Evolutionary conservation across 2,329 filamentous ascomycete genomes (phyloP), one percentile per base, ranked within the genome.

Genomic region (Pleurostoma richardsiae): DNA sequence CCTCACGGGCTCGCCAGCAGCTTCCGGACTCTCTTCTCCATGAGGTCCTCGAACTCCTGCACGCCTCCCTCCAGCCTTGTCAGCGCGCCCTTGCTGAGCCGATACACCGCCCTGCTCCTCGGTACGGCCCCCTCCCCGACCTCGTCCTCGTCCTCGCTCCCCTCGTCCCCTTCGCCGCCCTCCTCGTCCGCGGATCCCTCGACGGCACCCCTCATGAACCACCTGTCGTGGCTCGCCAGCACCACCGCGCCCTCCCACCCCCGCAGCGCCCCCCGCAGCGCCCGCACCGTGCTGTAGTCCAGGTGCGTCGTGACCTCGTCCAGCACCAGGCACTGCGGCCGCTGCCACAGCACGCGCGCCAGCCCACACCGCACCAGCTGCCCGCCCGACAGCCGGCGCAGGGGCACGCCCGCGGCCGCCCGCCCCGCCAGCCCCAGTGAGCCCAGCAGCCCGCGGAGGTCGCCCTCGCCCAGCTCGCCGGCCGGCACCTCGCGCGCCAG

Each of bases 261-360:
- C 10, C 76, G 73, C 52, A 95, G 62, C 3, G 85, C 85, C 28
- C 79, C 73, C 1, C 85, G 75, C 46, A 95, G 66, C 2, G 86
- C 87, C 6, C 80, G 78, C 28, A 92, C 87, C 0, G 86, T 92
- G 65, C 94, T 82, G 51, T 86, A 88, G 61, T 95, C 90, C 39
- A 95, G 73, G 69, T 95, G 90, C 1, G 89, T 92, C 5, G 88
- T 94, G 28, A 90, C 84, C 62, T 90, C 90, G 60, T 92, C 88
- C 6, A 92, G 75, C 5, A 92, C 75, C 3, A 92, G 73, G 47
- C 88, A 77, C 53, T 91, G 87, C 26, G 87, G 87, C 4, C 78
- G 72, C 39, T 69, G 70, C 75, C 83, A 85, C 33, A 92, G 67
- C n/a, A 90, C 66, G 42, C 80, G 76, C 2, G 86, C 86, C 43